Evolutionary conservation across 2,329 filamentous ascomycete genomes (phyloP), one percentile per base, ranked within the genome.

Genomic region (Leptographium procerum): DNA sequence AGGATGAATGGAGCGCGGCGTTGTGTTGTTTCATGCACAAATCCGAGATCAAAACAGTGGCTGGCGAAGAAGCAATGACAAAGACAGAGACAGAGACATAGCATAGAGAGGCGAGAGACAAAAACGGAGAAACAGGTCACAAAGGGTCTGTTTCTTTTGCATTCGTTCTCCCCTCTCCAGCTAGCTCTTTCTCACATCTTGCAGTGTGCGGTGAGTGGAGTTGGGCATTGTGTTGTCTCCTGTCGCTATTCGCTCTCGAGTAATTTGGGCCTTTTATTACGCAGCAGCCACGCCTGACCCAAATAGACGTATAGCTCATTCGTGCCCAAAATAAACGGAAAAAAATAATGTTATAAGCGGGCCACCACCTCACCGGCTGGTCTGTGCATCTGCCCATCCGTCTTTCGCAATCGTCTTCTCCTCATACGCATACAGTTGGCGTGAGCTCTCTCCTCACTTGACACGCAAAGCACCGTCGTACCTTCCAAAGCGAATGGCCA

Each of bases 71-170:
- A n/a, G n/a, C n/a, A n/a, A 55, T 14, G 36, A 8, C 28, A 28
- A 14, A 36, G 24, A 53, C 22, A 10, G 7, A 14, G 22, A 56
- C 28, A 43, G 51, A 54, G 22, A 54, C 36, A 28, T 26, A 26
- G 26, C 31, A 54, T 52, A 22, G 57, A 47, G 55, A 59, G 33
- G 48, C 58, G 57, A 57, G 48, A 60, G 52, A 59, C 57, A 56
- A 52, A 56, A 55, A 40, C 51, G 50, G 56, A 57, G 54, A 57
- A 52, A 43, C 55, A 52, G 29, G 31, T 19, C 16, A 14, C 19
- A 33, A n/a, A 13, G 34, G 31, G 28, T 56, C 36, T 57, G 56
- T 56, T 58, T 59, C 56, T 55, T 51, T 58, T 45, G 48, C 43
- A 34, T 36, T 43, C 57, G 55, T 47, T 55, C 54, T 55, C 55